Base-by-base conservation (phyloP, 108 stramenopile species). In the Thalassiosira profunda region DNA sequence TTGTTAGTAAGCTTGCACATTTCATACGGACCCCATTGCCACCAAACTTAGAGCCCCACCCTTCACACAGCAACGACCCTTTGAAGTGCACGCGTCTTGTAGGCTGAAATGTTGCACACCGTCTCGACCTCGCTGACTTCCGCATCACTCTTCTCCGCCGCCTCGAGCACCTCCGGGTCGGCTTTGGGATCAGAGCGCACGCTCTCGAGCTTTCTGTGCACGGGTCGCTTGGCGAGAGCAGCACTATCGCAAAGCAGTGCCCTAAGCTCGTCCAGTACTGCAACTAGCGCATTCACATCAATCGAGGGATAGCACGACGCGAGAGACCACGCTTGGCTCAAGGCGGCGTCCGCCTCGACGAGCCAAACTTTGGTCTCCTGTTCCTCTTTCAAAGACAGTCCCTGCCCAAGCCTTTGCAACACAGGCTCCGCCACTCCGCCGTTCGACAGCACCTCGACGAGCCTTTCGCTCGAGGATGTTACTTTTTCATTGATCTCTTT, bases 111-210 rank as follows among this genome's bases (percentile, higher is more conserved):
- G 21, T 17, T 71, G 33, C 45, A 51, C 58, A 51, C 51, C 58
- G 15, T 44, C 37, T 40, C 38, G 31, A 14, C 23, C 45, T 45
- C 61, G 34, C 14, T 62, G 2, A 75, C 42, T 34, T 60, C 58
- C 5, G 26, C 26, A 21, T 30, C 47, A 25, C 20, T 21, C 24
- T 59, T 33, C 37, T 59, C 49, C 8, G 49, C 38, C 12, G 36
- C 18, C 12, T 11, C n/a, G 8, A 75, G 11, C 12, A 43, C 29
- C n/a, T 36, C 15, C 12, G 47, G 30, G 29, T 66, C 65, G n/a
- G 74, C 49, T 34, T 75, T 75, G 1, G 74, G 44, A 34, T 75
- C 58, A 6, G 64, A 21, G 24, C 52, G 64, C 35, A 75, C 6
- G 11, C 35, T 54, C 6, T 11, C 31, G n/a, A 75, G 40, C 21